phyloP scores from a whole-genome alignment of 2,329 filamentous ascomycete genomes.

The Aspergillus sp. region DNA sequence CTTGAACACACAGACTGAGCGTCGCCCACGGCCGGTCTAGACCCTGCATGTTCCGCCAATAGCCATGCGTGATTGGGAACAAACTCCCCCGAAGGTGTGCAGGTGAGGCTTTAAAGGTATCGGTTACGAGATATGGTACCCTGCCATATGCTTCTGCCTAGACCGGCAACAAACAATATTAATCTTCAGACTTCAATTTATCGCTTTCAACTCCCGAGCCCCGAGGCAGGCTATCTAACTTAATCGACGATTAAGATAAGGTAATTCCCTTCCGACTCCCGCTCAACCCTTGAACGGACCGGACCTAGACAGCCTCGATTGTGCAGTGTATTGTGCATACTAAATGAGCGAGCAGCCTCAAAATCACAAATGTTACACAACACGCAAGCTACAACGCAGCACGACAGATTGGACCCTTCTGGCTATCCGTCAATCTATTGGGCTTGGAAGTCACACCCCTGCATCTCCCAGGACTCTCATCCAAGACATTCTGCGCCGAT shows the following conservation, averaged over 20 bases:
- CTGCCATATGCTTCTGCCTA: neutral
- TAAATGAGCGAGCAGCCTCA: neutral
- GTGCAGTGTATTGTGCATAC: neutral
- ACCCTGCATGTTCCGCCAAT: slow-evolving; percentile 20
- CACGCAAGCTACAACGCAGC: slow-evolving; percentile 15
- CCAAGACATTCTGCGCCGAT: slow-evolving; percentile 3
- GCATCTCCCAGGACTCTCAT: slow-evolving; percentile 6
- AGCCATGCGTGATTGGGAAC: slow-evolving; percentile 10
- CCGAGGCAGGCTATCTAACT: neutral
- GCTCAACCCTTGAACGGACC: neutral
- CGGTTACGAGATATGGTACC: neutral
- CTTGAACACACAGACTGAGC: slow-evolving; percentile 23
- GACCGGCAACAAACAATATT: neutral
- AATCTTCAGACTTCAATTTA: no score
- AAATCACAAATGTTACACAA: slow-evolving; percentile 17
- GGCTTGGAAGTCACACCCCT: neutral
- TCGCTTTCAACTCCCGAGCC: neutral
- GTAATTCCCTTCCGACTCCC: neutral
- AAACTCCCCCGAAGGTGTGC: neutral
- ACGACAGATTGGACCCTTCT: slow-evolving; percentile 18
- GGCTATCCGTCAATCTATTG: neutral
- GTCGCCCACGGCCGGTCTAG: slow-evolving; percentile 23
- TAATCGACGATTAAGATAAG: slow-evolving; percentile 13
- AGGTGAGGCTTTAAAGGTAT: neutral
- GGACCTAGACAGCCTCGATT: neutral